These are phyloP conservation scores for Eragrostis nindensis DNA, from an alignment of 176 grass and related monocot genomes.

Conservation along the genomic window DNA sequence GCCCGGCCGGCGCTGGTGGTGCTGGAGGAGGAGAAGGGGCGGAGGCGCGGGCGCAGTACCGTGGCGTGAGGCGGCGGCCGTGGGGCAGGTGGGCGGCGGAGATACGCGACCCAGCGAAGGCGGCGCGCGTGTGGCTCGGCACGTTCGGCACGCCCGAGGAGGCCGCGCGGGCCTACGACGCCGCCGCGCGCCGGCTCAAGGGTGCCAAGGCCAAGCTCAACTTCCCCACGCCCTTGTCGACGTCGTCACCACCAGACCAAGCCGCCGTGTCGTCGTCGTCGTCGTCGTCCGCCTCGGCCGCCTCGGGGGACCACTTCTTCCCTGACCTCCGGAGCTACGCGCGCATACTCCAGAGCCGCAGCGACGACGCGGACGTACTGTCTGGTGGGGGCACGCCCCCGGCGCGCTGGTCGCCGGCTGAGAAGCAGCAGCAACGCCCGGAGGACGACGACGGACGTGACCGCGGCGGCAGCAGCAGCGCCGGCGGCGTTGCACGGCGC, in stretches of 20 bases:
- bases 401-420: too few relatives aligned
- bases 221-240: neutral
- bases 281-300: neutral
- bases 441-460: neutral
- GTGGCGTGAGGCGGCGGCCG: conserved; percentile 69
- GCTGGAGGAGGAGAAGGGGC: neutral
- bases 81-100: conserved; percentile 83
- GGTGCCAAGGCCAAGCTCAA: conserved; percentile 54
- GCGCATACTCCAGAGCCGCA: conserved; percentile 27
- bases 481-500: too few relatives aligned
- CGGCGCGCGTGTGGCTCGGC: conserved; percentile 45
- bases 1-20: neutral
- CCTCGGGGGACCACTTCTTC: conserved; percentile 3
- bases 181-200: conserved; percentile 32
- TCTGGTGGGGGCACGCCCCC: too few relatives aligned
- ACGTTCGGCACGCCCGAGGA: conserved; percentile 43
- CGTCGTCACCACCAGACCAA: neutral
- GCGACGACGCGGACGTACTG: neutral
- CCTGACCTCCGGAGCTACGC: conserved; percentile 27
- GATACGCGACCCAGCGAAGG: conserved; percentile 61
- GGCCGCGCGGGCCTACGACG: conserved; percentile 44
- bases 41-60: conserved; percentile 21
- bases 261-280: neutral
- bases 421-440: too few relatives aligned
- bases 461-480: neutral